A percentile compares a stretch with the other conserved stretches of the same genome.
Conservation (phyloP, 768 basidiomycete species). For the Baorangia bicolor region DNA sequence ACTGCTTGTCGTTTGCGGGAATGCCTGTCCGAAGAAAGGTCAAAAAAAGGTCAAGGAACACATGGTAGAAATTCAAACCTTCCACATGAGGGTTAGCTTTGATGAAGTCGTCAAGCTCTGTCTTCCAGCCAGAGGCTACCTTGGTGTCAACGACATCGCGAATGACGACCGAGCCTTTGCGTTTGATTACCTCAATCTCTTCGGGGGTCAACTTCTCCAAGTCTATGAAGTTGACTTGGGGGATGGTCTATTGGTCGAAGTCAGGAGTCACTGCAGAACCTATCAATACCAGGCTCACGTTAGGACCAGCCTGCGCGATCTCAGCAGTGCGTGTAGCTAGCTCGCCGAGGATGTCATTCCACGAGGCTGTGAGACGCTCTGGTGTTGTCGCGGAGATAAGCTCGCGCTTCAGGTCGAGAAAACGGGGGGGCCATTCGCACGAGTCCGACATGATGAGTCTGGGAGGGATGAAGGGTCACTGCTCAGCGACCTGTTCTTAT, state of each 20-base stretch:
- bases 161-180: constrained; percentile 60
- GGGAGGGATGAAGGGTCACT: background rate
- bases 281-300: constrained; percentile 36
- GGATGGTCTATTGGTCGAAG: constrained; percentile 46
- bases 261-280: background rate
- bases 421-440: constrained; percentile 38
- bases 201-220: constrained; percentile 46
- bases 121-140: constrained; percentile 58
- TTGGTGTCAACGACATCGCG: constrained; percentile 56
- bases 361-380: constrained; percentile 49
- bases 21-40: constrained; percentile 36
- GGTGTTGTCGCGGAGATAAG: constrained; percentile 52
- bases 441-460: constrained; percentile 10
- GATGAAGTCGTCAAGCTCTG: constrained; percentile 53
- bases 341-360: constrained; percentile 56
- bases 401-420: constrained; percentile 55
- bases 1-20: constrained; percentile 60
- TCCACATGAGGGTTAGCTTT: constrained; percentile 53
- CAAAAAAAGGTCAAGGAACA: background rate
- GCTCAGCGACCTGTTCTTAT: constrained; percentile 10
- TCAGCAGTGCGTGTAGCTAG: constrained; percentile 44
- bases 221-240: constrained; percentile 58
- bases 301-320: constrained; percentile 46
- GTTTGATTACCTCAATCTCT: constrained; percentile 48
- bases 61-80: constrained; percentile 35